phyloP scores from a whole-genome alignment of 2,329 filamentous ascomycete genomes.

The Hypomyces perniciosus region DNA sequence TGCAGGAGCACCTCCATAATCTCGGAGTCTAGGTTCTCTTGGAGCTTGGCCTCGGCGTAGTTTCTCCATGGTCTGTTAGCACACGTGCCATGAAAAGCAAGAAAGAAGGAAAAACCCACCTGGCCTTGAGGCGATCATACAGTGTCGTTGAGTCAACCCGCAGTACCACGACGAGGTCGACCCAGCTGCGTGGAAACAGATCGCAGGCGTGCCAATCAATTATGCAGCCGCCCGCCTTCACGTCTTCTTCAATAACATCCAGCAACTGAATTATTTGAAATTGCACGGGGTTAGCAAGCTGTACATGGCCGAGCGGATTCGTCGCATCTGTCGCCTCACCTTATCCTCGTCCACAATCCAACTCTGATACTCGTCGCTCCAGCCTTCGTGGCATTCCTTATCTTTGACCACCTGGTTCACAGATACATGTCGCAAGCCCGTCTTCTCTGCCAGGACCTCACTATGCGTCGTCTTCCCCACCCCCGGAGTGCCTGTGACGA shows the following conservation, averaged over 20 bases:
- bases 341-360: conserved; percentile 98
- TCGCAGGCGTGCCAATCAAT: conserved; percentile 99
- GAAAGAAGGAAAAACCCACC: conserved; percentile 42
- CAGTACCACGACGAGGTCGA: conserved; percentile 90
- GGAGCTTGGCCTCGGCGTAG: conserved; percentile 79
- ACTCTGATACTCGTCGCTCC: conserved; percentile 75
- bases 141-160: conserved; percentile 72
- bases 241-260: conserved; percentile 80
- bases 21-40: conserved; percentile 94
- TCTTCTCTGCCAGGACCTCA: conserved; percentile 69
- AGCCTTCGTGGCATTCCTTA: conserved; percentile 78
- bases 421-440: conserved; percentile 73
- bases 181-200: conserved; percentile 85
- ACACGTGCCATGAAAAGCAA: not conserved
- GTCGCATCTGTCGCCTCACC: conserved; percentile 39
- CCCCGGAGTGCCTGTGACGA: conserved; percentile 91
- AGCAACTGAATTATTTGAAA: conserved; percentile 52
- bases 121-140: conserved; percentile 74
- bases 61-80: conserved; percentile 40
- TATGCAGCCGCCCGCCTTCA: conserved; percentile 72
- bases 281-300: not conserved
- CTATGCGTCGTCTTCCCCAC: conserved; percentile 94
- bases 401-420: conserved; percentile 93
- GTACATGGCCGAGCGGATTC: too few species aligned
- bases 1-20: conserved; percentile 94